These are phyloP conservation scores for Fusarium oxysporum DNA, from an alignment of 2,329 filamentous ascomycete species.

Conservation along the genomic window DNA sequence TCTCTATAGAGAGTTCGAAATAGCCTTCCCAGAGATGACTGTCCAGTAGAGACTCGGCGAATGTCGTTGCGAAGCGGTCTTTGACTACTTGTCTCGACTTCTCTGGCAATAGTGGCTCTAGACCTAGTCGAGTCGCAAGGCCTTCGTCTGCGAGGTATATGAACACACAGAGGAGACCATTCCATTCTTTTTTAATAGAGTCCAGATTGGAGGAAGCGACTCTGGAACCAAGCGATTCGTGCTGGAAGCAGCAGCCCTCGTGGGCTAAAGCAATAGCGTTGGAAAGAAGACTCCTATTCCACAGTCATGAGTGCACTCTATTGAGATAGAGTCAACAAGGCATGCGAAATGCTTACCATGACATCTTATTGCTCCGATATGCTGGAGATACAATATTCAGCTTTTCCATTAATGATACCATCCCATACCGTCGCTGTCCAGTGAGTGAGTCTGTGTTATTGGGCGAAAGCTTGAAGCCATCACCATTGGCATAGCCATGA, in stretches of 20 bases:
- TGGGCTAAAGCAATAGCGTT: conserved; percentile 32
- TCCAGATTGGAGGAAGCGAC: background rate
- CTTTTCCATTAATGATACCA: conserved; percentile 33
- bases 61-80: conserved; percentile 21
- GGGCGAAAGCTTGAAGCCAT: background rate
- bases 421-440: conserved; percentile 23
- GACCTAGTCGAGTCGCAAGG: conserved; percentile 9
- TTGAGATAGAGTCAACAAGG: background rate
- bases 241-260: conserved; percentile 29
- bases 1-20: conserved; percentile 21
- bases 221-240: background rate
- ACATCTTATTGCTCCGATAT: conserved; percentile 36
- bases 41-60: conserved; percentile 17
- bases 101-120: conserved; percentile 24
- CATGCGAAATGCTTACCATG: conserved; percentile 6
- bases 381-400: conserved; percentile 30
- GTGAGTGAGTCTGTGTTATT: conserved; percentile 1
- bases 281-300: conserved; percentile 26
- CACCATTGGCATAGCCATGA: background rate
- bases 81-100: conserved; percentile 29
- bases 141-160: conserved; percentile 30
- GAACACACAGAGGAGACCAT: conserved; percentile 26
- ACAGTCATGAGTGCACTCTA: background rate
- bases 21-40: conserved; percentile 27
- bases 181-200: conserved; percentile 20